Evolutionary conservation across 2,329 filamentous ascomycete genomes (phyloP).

Genomic region (Phialophora tarda): DNA sequence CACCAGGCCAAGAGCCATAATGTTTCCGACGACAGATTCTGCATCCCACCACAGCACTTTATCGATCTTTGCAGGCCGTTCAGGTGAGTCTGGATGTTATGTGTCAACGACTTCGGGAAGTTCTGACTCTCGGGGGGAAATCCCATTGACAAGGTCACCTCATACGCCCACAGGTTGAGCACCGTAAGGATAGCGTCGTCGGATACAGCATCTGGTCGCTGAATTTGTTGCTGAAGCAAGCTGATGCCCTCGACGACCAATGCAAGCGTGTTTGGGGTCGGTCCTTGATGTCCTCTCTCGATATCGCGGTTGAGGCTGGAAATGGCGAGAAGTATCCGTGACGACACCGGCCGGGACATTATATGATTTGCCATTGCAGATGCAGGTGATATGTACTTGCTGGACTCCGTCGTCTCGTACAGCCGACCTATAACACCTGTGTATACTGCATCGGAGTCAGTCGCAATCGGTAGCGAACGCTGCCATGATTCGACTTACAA

Average conservation of each 20-base stretch:
- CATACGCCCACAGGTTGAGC: slow-evolving; percentile 22
- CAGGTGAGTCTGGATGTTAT: slow-evolving; percentile 24
- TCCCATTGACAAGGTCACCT: slow-evolving; percentile 20
- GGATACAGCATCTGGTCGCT: slow-evolving; percentile 9
- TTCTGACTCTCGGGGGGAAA: neutral
- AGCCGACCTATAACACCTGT: slow-evolving; percentile 17
- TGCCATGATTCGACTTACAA: slow-evolving; percentile 6
- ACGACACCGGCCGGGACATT: slow-evolving; percentile 5
- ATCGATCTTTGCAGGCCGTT: slow-evolving; percentile 22
- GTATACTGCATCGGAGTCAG: slow-evolving; percentile 15
- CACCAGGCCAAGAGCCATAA: slow-evolving; percentile 27
- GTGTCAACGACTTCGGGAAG: neutral
- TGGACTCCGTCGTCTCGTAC: slow-evolving; percentile 12
- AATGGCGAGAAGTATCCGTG: slow-evolving; percentile 21
- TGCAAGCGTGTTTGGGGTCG: slow-evolving; percentile 14
- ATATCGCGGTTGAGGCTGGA: slow-evolving; percentile 20
- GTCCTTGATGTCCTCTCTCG: slow-evolving; percentile 16
- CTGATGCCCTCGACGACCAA: slow-evolving; percentile 20
- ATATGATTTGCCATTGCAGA: slow-evolving; percentile 20
- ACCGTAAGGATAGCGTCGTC: slow-evolving; percentile 23
- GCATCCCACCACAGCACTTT: slow-evolving; percentile 15
- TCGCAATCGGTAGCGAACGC: neutral
- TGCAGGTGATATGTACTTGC: slow-evolving; percentile 14
- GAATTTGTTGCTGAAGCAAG: slow-evolving; percentile 22
- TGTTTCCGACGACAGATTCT: slow-evolving; percentile 17